A percentile compares a stretch with the other conserved stretches of the same genome.
These are phyloP conservation scores for Cryptosporidium baileyi DNA, from an alignment of 169 alveolate species.

Conservation along the genomic window DNA sequence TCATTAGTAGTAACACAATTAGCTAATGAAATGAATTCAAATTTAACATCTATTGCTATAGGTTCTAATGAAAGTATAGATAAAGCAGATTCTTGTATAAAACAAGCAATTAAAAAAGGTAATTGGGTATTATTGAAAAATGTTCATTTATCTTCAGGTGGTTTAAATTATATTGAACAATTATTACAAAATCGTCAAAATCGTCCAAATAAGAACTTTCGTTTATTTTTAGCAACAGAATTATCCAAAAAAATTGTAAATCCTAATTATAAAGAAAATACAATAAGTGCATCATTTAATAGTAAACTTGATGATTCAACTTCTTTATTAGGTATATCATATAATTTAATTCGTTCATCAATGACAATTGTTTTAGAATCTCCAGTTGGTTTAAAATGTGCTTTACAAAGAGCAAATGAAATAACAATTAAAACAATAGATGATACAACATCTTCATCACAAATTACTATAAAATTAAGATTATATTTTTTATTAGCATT, in stretches of 20 bases:
- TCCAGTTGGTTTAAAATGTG: constrained; percentile 95
- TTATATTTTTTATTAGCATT: constrained; percentile 93
- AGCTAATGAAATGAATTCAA: constrained; percentile 87
- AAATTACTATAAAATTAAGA: constrained; percentile 26
- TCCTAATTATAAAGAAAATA: neutral
- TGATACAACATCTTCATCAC: neutral
- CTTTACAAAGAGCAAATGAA: constrained; percentile 82
- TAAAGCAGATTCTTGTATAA: constrained; percentile 91
- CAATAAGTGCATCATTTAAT: constrained; percentile 1
- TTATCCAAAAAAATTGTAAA: constrained; percentile 85
- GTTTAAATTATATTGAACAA: constrained; percentile 95
- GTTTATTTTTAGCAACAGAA: constrained; percentile 97
- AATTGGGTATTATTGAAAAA: constrained; percentile 97
- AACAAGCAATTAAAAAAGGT: constrained; percentile 92
- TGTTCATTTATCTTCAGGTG: constrained; percentile 94
- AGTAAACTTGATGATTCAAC: neutral
- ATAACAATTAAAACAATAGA: constrained; percentile 81
- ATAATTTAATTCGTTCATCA: constrained; percentile 91
- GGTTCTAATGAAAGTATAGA: constrained; percentile 96
- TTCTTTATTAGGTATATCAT: constrained; percentile 78
- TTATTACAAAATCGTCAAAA: constrained; percentile 84
- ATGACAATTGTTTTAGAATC: constrained; percentile 95
- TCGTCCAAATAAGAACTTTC: constrained; percentile 86
- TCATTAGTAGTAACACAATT: constrained; percentile 88
- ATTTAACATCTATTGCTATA: constrained; percentile 92